Percentiles rank a stretch among this genome's conserved stretches.
Evolutionary conservation across 2,329 filamentous ascomycete species (phyloP).

Genomic region (Trichoderma sp.): DNA sequence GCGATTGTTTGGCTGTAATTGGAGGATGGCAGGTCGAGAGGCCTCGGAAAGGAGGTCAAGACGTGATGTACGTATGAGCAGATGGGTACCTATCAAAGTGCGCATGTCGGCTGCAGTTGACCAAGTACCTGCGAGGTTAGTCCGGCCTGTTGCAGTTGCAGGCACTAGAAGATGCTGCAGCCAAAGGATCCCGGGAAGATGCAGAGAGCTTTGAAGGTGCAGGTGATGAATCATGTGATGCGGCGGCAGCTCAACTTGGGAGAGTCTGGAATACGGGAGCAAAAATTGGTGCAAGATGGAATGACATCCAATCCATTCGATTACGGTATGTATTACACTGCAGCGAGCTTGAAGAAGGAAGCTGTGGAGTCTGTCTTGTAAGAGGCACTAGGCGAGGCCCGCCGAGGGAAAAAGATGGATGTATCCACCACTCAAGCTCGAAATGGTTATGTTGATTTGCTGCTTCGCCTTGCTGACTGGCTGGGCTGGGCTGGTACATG

Average conservation of each 20-base stretch:
- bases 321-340: not conserved
- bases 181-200: not conserved
- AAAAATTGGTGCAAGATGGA: not conserved
- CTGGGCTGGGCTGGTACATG: not conserved
- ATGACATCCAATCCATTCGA: not conserved
- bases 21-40: constrained; percentile 8
- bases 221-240: constrained; percentile 23
- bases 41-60: constrained; percentile 10
- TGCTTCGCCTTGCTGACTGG: constrained; percentile 10
- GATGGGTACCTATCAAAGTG: not conserved
- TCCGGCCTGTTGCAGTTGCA: not conserved
- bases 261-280: not conserved
- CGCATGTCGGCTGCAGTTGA: not conserved
- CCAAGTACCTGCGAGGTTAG: not conserved
- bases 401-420: not conserved
- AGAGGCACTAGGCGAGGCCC: constrained; percentile 6
- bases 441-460: not conserved
- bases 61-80: not conserved
- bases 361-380: not conserved
- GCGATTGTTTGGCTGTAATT: not conserved
- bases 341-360: not conserved
- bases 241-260: not conserved
- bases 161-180: not conserved
- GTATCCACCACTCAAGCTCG: not conserved
- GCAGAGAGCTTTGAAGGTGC: constrained; percentile 1